Base-by-base conservation (phyloP, 2,329 filamentous ascomycete genomes). In the Bisporella sp. region DNA sequence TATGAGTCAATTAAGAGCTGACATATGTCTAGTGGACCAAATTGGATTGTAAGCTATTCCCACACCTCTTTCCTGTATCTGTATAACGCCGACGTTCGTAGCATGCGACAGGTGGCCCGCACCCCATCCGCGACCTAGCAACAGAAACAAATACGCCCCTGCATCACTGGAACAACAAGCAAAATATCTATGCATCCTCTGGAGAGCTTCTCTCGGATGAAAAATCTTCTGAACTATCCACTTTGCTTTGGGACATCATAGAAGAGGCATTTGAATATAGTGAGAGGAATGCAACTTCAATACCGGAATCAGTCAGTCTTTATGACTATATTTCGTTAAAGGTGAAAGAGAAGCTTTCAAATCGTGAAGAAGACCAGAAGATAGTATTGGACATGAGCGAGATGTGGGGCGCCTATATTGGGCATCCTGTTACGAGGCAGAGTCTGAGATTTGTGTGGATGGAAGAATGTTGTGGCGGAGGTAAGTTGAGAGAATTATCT, bases 381-480 rank as follows among this genome's bases (percentile, higher is more conserved):
- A 57, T 62, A 42, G 70, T 69, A 51, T 64, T 70, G 47, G 59
- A 67, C 37, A 71, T 66, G 11, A 64, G 75, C 4, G 60, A 63
- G 39, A 54, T 63, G 29, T 79, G 78, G 75, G 76, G 77, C 9
- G 71, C 71, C 1, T 79, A 77, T 59, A 72, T 79, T 29, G 78
- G 77, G 3, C 73, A 69, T 49, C 66, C 69, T 3, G 68, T 78
- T 4, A 64, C 68, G 37, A 69, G 56, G 29, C 77, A 81, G 61
- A 79, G 75, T 59, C 63, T 81, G 49, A 77, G 73, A 59, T 79
- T 73, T 61, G 76, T 79, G 57, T 79, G 76, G 74, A 61, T 81
- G 3, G 76, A 81, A 58, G 76, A 80, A 59, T 77, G 74, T 47
- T 73, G 81, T 45, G 76, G 79, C 57, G 77, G 77, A 29, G 65